Base-by-base conservation (phyloP, 345 rosid genomes). In the Eucalyptus marginata region DNA sequence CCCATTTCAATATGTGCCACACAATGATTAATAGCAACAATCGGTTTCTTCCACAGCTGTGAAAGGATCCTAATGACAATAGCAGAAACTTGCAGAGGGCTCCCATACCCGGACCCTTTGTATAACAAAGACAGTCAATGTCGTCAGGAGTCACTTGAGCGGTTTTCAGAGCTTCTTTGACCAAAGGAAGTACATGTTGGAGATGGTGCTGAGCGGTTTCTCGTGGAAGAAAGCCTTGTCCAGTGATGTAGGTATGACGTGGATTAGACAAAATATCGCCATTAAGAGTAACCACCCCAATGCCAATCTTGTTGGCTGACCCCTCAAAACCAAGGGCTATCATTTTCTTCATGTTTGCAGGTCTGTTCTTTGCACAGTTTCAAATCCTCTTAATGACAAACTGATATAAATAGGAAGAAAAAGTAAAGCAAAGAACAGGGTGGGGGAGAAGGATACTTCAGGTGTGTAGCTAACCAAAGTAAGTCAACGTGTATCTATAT, bases 1-100 rank as follows among this genome's bases (percentile, higher is more conserved):
- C 99, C 99, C 99, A 98, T 98, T 94, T 98, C 99, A 86, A 97
- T 97, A 89, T 98, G 99, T 2, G 99, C 99, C 86, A 98, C 99
- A 47, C 99, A 98, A 64, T 98, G 99, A 90, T 98, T 98, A 86
- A 97, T 99, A 0, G 94, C 99, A 62, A 96, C 96, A 91, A 97
- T 91, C 0, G 99, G 98, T 90, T 96, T 97, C 91, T 96, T 96
- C 99, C 99, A 98, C n/a, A 96, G 90, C 90, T 92, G 95, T 5
- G 99, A 97, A 89, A 98, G 95, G 52, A 96, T 95, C 86, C 99
- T 92, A 50, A 97, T 92, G 14, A 97, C 99, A 66, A 95, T 66
- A 13, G 98, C 97, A 27, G 99, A 89, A 5, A 98, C 98, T 50
- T 97, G 99, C 86, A 98, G 88, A 0, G 99, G 0, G 99, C 99